These are phyloP conservation scores for Candida dubliniensis DNA, from an alignment of 1,139 yeast species.

Conservation along the genomic window DNA sequence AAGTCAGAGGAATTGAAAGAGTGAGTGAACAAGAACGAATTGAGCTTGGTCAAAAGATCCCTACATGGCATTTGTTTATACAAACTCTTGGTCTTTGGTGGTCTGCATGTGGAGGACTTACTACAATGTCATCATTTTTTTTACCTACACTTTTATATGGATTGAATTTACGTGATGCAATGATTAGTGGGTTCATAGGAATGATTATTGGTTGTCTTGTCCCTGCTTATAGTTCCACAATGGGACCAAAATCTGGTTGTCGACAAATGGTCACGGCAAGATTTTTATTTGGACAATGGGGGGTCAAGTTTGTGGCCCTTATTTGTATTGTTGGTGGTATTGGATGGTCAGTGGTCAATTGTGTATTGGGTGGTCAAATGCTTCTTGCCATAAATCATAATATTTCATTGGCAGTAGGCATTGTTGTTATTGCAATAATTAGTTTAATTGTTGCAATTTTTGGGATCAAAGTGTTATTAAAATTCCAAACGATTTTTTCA, in stretches of 20 bases:
- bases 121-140: conserved; percentile 42
- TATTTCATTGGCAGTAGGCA: conserved; percentile 31
- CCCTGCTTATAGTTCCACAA: conserved; percentile 40
- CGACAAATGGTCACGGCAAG: conserved; percentile 44
- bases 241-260: conserved; percentile 45
- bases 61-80: conserved; percentile 40
- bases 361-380: conserved; percentile 40
- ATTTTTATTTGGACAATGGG: conserved; percentile 42
- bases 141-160: conserved; percentile 33
- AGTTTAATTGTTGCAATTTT: conserved; percentile 34
- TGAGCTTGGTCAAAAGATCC: conserved; percentile 12
- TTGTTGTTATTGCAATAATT: conserved; percentile 29
- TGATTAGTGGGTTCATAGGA: conserved; percentile 33
- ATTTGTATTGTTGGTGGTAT: conserved; percentile 37
- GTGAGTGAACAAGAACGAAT: conserved; percentile 27
- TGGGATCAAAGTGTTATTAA: conserved; percentile 52
- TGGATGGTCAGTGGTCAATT: conserved; percentile 45
- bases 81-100: conserved; percentile 60
- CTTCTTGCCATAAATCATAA: conserved; percentile 26
- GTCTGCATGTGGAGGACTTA: conserved; percentile 42
- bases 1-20: conserved; percentile 33
- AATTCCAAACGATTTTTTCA: conserved; percentile 69
- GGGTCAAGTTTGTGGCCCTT: conserved; percentile 34
- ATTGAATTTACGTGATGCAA: conserved; percentile 27
- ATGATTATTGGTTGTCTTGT: conserved; percentile 37